These are phyloP conservation scores for Ophiostoma sp. DNA, from an alignment of 2,329 filamentous ascomycete species.

Conservation along the genomic window DNA sequence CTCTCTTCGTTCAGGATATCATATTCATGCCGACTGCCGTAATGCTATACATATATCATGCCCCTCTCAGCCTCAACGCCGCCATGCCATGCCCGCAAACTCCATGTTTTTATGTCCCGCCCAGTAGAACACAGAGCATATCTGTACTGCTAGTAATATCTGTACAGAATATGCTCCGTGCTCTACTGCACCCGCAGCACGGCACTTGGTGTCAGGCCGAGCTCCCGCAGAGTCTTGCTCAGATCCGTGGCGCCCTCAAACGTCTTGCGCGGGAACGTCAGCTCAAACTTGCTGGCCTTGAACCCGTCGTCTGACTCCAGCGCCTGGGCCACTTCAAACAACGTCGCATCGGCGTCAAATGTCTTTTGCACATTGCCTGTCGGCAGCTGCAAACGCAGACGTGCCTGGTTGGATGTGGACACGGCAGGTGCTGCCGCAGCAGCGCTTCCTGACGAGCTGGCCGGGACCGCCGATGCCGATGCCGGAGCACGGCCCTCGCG, in stretches of 20 bases:
- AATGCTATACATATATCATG: background rate
- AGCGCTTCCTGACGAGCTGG: slow-evolving; percentile 36
- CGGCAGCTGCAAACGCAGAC: slow-evolving; percentile 71
- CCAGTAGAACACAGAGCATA: background rate
- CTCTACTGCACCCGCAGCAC: slow-evolving; percentile 48
- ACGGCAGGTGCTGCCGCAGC: slow-evolving; percentile 54
- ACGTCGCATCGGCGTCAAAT: slow-evolving; percentile 78
- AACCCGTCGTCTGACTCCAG: slow-evolving; percentile 66
- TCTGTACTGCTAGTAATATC: no score
- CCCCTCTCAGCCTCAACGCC: background rate
- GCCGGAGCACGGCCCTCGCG: slow-evolving; percentile 60
- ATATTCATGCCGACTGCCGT: background rate
- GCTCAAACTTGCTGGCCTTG: slow-evolving; percentile 69
- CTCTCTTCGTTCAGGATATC: no score
- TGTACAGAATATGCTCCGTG: background rate
- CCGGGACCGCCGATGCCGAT: slow-evolving; percentile 39
- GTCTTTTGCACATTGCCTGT: slow-evolving; percentile 74
- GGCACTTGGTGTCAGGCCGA: slow-evolving; percentile 84
- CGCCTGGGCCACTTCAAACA: slow-evolving; percentile 84
- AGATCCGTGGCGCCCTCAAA: slow-evolving; percentile 68
- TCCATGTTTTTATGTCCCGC: background rate
- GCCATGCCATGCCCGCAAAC: background rate
- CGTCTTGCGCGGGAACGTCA: slow-evolving; percentile 81
- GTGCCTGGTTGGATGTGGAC: slow-evolving; percentile 63
- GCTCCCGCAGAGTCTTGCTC: slow-evolving; percentile 86